These are phyloP conservation scores for Neopestalotiopsis sp. DNA, from an alignment of 2,329 filamentous ascomycete species.

Conservation along the genomic window DNA sequence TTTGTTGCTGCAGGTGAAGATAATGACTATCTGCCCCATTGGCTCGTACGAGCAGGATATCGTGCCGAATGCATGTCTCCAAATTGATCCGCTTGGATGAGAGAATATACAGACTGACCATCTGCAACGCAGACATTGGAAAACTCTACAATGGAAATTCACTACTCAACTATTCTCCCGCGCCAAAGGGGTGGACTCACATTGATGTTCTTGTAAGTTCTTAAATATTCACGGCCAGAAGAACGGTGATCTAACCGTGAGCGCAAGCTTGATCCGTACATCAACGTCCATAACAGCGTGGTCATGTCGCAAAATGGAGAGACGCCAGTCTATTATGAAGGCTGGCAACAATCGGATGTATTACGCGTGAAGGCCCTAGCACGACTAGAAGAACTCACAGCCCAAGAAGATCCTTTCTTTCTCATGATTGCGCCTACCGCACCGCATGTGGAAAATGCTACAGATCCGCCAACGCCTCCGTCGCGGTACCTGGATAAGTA, in stretches of 20 bases:
- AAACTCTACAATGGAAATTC: constrained; percentile 8
- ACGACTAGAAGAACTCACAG: neutral
- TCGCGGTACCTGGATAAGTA: neutral
- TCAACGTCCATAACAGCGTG: constrained; percentile 10
- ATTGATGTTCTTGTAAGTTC: constrained; percentile 7
- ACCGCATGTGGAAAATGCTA: neutral
- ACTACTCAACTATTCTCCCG: neutral
- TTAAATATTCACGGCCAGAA: neutral
- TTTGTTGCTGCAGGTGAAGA: constrained; percentile 18
- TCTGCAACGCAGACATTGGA: neutral
- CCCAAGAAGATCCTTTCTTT: constrained; percentile 7
- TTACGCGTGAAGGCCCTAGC: neutral
- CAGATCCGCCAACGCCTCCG: neutral
- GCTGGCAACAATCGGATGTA: constrained; percentile 47
- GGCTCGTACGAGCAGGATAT: constrained; percentile 21
- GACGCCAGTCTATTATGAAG: constrained; percentile 11
- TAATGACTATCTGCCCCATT: constrained; percentile 22
- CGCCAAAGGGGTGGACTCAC: constrained; percentile 17
- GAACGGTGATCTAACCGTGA: neutral
- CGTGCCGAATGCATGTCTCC: constrained; percentile 17
- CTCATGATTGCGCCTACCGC: constrained; percentile 16
- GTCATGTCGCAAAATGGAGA: constrained; percentile 14
- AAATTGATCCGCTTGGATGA: neutral
- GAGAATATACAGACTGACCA: neutral
- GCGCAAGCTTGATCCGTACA: constrained; percentile 11